Evolutionary conservation across 306 rosid species (phyloP).

Genomic region (Sesbania bispinosa): DNA sequence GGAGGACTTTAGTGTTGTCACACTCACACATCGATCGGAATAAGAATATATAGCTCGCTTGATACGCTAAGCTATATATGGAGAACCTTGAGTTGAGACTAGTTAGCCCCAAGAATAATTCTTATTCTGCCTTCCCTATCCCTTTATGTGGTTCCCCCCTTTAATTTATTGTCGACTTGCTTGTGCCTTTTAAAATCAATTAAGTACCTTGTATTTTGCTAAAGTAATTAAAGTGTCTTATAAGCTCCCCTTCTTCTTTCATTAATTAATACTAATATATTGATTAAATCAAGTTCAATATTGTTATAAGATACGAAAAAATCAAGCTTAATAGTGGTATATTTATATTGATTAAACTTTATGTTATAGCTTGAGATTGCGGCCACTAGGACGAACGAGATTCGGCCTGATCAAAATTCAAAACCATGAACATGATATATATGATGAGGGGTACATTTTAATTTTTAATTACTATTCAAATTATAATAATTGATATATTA

Average conservation of each 20-base stretch:
- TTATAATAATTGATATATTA: too few species aligned
- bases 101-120: slow-evolving; percentile 10
- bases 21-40: slow-evolving; percentile 26
- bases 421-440: not conserved
- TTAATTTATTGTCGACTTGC: slow-evolving; percentile 1
- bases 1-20: slow-evolving; percentile 20
- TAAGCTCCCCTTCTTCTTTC: too few species aligned
- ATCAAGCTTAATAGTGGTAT: too few species aligned
- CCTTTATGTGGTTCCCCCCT: too few species aligned
- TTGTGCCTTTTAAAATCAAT: not conserved
- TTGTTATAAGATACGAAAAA: too few species aligned
- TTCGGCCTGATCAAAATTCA: not conserved
- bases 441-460: too few species aligned
- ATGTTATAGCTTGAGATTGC: not conserved
- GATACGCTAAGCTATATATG: slow-evolving; percentile 7
- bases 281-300: too few species aligned
- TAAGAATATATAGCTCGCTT: slow-evolving; percentile 15
- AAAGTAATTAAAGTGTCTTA: too few species aligned
- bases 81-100: slow-evolving; percentile 28
- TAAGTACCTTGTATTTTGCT: too few species aligned
- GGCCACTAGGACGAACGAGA: not conserved
- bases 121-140: not conserved
- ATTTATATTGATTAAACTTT: too few species aligned
- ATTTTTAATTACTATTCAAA: not conserved
- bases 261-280: too few species aligned